These are phyloP conservation scores for Phytophthora syringae DNA, from an alignment of 352 stramenopile species.

Conservation along the genomic window DNA sequence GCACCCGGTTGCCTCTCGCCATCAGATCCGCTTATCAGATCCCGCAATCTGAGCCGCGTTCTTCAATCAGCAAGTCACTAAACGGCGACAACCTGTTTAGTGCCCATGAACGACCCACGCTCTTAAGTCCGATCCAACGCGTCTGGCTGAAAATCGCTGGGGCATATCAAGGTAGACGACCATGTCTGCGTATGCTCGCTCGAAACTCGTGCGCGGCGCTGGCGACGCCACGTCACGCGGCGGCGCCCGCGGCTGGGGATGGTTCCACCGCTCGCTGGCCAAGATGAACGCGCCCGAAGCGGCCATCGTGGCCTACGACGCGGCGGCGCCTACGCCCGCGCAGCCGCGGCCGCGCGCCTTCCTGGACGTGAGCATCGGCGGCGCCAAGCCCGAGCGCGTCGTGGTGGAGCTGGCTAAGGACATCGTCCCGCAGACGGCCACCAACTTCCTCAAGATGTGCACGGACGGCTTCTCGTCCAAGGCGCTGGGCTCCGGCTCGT, in stretches of 20 bases:
- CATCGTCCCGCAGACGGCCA: slow-evolving; percentile 75
- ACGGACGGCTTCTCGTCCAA: slow-evolving; percentile 68
- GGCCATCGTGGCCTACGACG: slow-evolving; percentile 67
- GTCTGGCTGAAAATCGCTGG: slow-evolving; percentile 36
- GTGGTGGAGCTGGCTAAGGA: slow-evolving; percentile 87
- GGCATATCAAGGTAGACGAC: slow-evolving; percentile 3
- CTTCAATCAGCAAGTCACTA: neutral
- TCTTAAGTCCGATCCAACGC: slow-evolving; percentile 29
- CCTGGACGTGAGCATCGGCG: slow-evolving; percentile 86
- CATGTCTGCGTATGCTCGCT: slow-evolving; percentile 69
- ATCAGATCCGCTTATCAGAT: slow-evolving; percentile 16
- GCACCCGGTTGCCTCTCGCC: slow-evolving; percentile 37
- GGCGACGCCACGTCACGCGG: slow-evolving; percentile 61
- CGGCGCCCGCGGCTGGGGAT: slow-evolving; percentile 77
- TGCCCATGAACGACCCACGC: no score
- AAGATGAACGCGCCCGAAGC: slow-evolving; percentile 85
- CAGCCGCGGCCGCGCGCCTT: slow-evolving; percentile 73
- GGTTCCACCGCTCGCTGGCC: slow-evolving; percentile 82
- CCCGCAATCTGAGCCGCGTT: slow-evolving; percentile 1
- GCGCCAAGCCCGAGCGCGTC: slow-evolving; percentile 74
- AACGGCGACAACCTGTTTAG: neutral
- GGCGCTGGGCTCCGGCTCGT: slow-evolving; percentile 70
- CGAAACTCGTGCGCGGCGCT: slow-evolving; percentile 62
- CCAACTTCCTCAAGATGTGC: slow-evolving; percentile 84
- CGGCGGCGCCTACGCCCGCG: slow-evolving; percentile 57